Conservation (phyloP, 1,284 basidiomycete species). For the Sanghuangporus sanghuang region DNA sequence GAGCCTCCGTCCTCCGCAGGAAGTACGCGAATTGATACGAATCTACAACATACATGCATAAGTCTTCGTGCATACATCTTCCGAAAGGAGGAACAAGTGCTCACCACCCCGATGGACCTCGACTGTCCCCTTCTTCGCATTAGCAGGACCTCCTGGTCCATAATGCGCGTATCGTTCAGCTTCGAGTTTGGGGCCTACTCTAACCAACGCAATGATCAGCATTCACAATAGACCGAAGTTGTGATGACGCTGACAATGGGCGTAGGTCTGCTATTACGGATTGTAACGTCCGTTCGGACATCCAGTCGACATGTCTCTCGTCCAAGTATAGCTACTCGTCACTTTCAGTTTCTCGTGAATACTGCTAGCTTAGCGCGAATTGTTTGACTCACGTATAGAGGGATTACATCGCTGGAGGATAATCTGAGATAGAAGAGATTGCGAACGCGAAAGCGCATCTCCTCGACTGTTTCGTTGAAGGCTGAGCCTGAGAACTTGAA, state of each 20-base stretch:
- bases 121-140: constrained; percentile 53
- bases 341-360: neutral
- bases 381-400: constrained; percentile 54
- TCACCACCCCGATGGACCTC: constrained; percentile 73
- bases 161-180: constrained; percentile 46
- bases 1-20: constrained; percentile 68
- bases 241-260: constrained; percentile 46
- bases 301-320: constrained; percentile 73
- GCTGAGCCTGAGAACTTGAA: neutral
- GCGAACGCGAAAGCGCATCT: constrained; percentile 46
- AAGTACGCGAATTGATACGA: constrained; percentile 80
- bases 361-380: neutral
- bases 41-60: constrained; percentile 36
- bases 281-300: constrained; percentile 68
- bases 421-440: constrained; percentile 71
- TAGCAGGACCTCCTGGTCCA: constrained; percentile 34
- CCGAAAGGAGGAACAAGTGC: neutral
- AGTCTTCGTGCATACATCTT: constrained; percentile 7
- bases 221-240: neutral
- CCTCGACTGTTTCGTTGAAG: neutral
- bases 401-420: constrained; percentile 55
- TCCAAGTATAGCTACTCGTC: constrained; percentile 63
- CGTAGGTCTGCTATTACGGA: constrained; percentile 66
- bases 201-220: constrained; percentile 24
- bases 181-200: constrained; percentile 62